phyloP scores from a whole-genome alignment of 306 rosid genomes.

The Medicago arabica region DNA sequence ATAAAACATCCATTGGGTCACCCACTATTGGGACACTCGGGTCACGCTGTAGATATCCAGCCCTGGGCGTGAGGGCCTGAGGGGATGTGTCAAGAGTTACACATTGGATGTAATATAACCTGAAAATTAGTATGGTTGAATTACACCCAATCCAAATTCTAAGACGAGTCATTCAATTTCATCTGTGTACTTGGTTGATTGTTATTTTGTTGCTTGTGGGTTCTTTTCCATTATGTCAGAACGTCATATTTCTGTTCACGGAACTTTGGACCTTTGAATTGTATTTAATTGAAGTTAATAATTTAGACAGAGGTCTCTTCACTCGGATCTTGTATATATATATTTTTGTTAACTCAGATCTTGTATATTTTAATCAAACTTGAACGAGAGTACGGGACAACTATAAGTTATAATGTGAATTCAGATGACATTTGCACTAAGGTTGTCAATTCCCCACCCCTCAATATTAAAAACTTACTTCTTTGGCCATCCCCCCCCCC shows the following conservation, averaged over 20 bases:
- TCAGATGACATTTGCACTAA: slow-evolving; percentile 12
- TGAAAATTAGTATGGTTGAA: background rate
- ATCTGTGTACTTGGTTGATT: background rate
- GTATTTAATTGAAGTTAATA: slow-evolving; percentile 8
- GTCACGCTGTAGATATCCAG: background rate
- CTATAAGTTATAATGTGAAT: slow-evolving; percentile 5
- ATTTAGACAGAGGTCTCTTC: background rate
- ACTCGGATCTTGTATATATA: slow-evolving; percentile 4
- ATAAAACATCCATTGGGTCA: background rate
- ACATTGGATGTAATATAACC: background rate
- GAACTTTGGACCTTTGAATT: slow-evolving; percentile 12
- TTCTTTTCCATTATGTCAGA: slow-evolving; percentile 14
- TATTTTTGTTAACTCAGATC: background rate
- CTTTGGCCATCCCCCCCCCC: slow-evolving; percentile 21
- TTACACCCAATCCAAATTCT: background rate
- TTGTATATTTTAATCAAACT: slow-evolving; percentile 19
- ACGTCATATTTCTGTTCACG: slow-evolving; percentile 17
- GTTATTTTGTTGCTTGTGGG: slow-evolving; percentile 32
- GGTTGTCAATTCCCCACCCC: background rate
- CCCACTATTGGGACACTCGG: background rate
- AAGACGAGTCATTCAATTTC: background rate
- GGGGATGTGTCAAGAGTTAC: background rate
- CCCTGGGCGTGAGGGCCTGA: background rate
- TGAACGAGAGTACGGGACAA: background rate
- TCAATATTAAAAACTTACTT: slow-evolving; percentile 12